Percentiles rank a stretch among this genome's conserved stretches.
These are phyloP conservation scores for Babesia caballi DNA, from an alignment of 169 alveolate species.

Conservation along the genomic window DNA sequence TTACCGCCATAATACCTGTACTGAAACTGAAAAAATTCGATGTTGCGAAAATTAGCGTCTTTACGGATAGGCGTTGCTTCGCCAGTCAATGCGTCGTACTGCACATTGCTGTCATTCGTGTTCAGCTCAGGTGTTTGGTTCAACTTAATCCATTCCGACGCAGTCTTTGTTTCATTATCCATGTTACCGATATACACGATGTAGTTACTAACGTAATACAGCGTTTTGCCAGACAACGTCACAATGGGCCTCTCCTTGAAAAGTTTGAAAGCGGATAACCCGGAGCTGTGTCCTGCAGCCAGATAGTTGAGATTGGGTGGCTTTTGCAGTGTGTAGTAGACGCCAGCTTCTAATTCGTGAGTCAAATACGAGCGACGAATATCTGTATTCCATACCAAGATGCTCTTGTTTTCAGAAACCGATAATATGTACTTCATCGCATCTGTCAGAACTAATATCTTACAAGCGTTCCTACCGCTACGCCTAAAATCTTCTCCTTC, in stretches of 20 bases:
- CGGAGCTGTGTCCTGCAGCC: conserved; percentile 94
- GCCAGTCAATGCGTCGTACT: too few species aligned
- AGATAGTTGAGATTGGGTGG: conserved; percentile 86
- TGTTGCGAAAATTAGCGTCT: too few species aligned
- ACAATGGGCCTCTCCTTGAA: conserved; percentile 60
- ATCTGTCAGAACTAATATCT: conserved; percentile 88
- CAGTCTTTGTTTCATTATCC: too few species aligned
- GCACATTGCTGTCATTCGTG: too few species aligned
- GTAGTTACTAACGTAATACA: conserved; percentile 55
- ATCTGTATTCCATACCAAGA: conserved; percentile 91
- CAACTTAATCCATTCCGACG: too few species aligned
- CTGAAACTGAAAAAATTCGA: too few species aligned
- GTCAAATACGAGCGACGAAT: conserved; percentile 86
- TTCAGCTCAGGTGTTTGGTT: too few species aligned
- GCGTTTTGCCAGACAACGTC: conserved; percentile 19
- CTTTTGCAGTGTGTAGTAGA: conserved; percentile 88
- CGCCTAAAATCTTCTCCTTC: too few species aligned
- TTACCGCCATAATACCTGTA: too few species aligned
- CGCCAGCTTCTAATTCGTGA: conserved; percentile 88
- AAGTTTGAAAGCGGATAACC: conserved; percentile 71
- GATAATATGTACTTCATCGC: conserved; percentile 84
- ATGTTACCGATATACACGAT: conserved; percentile 27
- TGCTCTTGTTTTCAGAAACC: conserved; percentile 91
- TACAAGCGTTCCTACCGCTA: conserved; percentile 90
- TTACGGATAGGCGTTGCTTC: too few species aligned